Conservation (phyloP, 345 rosid species). For the Nephelium lappaceum region DNA sequence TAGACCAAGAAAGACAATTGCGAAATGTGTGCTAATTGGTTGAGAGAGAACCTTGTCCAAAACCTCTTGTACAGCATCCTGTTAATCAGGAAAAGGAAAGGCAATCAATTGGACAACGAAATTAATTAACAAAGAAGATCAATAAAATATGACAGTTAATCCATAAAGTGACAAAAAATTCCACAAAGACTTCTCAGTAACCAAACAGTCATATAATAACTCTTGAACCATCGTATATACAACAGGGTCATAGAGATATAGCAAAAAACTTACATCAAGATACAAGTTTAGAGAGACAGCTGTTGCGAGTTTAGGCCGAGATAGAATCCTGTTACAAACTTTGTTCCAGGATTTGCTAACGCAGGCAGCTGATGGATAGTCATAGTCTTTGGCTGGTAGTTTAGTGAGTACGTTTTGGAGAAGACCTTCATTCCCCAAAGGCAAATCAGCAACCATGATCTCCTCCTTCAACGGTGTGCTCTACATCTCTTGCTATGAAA, state of each 20-base stretch:
- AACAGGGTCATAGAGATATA: background rate
- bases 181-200: background rate
- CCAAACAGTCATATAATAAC: background rate
- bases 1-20: conserved; percentile 41
- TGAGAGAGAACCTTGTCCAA: conserved; percentile 59
- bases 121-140: background rate
- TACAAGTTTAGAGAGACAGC: conserved; percentile 48
- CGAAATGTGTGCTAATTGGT: conserved; percentile 69
- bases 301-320: conserved; percentile 53
- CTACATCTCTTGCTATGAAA: background rate
- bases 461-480: conserved; percentile 4
- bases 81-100: background rate
- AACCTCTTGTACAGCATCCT: conserved; percentile 63
- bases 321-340: conserved; percentile 41
- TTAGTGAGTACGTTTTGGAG: conserved; percentile 42
- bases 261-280: conserved; percentile 31
- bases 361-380: conserved; percentile 40
- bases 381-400: conserved; percentile 53
- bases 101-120: no score
- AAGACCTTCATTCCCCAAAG: conserved; percentile 33
- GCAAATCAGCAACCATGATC: background rate
- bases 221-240: background rate
- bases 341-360: conserved; percentile 54
- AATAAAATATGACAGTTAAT: no score
- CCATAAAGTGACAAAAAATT: no score